Evolutionary conservation across 1,284 basidiomycete species (phyloP).

Genomic region (Ceratobasidium sp.): DNA sequence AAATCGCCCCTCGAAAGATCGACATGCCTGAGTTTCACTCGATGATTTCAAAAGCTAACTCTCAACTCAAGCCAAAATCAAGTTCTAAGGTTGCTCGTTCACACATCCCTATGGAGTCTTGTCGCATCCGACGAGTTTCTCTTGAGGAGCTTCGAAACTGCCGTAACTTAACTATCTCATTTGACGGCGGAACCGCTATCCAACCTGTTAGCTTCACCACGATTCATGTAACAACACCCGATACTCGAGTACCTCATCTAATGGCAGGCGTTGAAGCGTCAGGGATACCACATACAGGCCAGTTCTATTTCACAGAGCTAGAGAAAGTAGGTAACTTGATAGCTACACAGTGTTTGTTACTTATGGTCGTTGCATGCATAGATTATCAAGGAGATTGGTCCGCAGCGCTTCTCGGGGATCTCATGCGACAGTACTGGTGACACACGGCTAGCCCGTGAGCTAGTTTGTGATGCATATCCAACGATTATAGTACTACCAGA

Average conservation of each 20-base stretch:
- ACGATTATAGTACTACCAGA: slow-evolving; percentile 56
- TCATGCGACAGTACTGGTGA: slow-evolving; percentile 58
- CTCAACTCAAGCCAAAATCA: slow-evolving; percentile 1
- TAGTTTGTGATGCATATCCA: slow-evolving; percentile 50
- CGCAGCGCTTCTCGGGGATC: slow-evolving; percentile 51
- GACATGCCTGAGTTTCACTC: slow-evolving; percentile 28
- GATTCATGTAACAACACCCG: slow-evolving; percentile 52
- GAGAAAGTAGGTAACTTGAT: slow-evolving; percentile 22
- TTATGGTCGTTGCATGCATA: slow-evolving; percentile 49
- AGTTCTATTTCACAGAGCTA: slow-evolving; percentile 34
- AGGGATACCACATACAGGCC: slow-evolving; percentile 38
- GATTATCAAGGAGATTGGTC: slow-evolving; percentile 53
- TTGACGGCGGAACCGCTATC: slow-evolving; percentile 50
- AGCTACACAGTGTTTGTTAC: background rate
- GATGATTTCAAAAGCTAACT: slow-evolving; percentile 19
- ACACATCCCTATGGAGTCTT: slow-evolving; percentile 28
- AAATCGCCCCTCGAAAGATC: slow-evolving; percentile 11
- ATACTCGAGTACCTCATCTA: slow-evolving; percentile 46
- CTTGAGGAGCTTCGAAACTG: slow-evolving; percentile 26
- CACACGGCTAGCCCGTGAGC: slow-evolving; percentile 52
- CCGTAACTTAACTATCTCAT: slow-evolving; percentile 49
- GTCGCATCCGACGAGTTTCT: background rate
- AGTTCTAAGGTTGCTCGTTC: slow-evolving; percentile 8
- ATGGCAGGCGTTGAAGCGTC: slow-evolving; percentile 50
- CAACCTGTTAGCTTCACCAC: slow-evolving; percentile 52